These are phyloP conservation scores for Thozetella sp. DNA, from an alignment of 495 filamentous ascomycete species.

Conservation along the genomic window DNA sequence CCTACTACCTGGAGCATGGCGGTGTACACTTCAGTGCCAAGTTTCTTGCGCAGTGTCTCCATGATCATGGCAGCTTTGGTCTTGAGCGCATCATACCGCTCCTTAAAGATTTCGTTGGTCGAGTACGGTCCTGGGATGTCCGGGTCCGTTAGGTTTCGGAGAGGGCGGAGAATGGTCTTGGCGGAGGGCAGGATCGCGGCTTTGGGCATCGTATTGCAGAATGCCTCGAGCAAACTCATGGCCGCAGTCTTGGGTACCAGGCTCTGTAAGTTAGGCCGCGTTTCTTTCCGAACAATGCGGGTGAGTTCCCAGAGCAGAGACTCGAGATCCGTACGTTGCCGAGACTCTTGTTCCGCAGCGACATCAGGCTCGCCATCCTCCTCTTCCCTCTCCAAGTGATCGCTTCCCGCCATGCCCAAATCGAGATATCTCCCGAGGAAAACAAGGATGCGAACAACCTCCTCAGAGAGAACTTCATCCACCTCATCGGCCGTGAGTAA, in stretches of 20 bases:
- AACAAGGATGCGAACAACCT: constrained; percentile 73
- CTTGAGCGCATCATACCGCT: constrained; percentile 66
- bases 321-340: constrained; percentile 47
- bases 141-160: constrained; percentile 82
- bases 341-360: constrained; percentile 34
- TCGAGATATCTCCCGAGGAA: constrained; percentile 59
- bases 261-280: constrained; percentile 59
- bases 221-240: constrained; percentile 69
- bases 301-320: constrained; percentile 78
- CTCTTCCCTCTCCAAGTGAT: constrained; percentile 27
- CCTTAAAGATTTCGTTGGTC: constrained; percentile 65
- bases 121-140: constrained; percentile 70
- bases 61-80: constrained; percentile 72
- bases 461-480: constrained; percentile 65
- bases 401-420: too few relatives aligned
- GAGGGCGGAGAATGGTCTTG: constrained; percentile 70
- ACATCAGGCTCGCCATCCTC: constrained; percentile 27
- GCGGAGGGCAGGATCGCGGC: constrained; percentile 62
- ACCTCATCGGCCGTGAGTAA: constrained; percentile 68
- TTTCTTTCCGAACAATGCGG: constrained; percentile 76
- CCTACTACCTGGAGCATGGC: constrained; percentile 67
- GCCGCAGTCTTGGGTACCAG: constrained; percentile 74
- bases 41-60: constrained; percentile 73
- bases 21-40: constrained; percentile 81
- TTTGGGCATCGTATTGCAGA: constrained; percentile 55